Base-by-base conservation (phyloP, 208 protist species). In the Trypanosoma lewisi region DNA sequence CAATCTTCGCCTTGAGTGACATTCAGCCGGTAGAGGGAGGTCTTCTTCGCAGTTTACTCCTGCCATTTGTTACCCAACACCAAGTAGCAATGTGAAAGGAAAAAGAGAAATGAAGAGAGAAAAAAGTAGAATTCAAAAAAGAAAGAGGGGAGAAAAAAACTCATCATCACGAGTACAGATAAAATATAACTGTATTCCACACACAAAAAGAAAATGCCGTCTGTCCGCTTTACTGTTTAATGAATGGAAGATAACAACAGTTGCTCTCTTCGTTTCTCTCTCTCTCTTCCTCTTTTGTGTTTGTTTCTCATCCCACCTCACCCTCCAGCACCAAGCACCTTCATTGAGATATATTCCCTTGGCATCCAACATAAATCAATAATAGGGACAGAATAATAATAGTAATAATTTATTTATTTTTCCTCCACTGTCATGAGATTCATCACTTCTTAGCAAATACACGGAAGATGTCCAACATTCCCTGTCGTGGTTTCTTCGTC, bases 1-100 rank as follows among this genome's bases (percentile, higher is more conserved):
- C 88, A 12, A 94, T 66, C 56, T 94, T 94, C 11, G 77, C 47
- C 49, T 89, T 88, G 28, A 94, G 44, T 9, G 79, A 78, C 77
- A 88, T 86, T 17, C 17, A 37, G 14, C 3, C 25, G n/a, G 4
- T 30, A 25, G 4, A 30, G 11, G 1, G 12, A 31, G 1, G n/a
- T 11, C 19, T 49, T 9, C 25, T 17, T 1, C 23, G 25, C 9
- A 30, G 5, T 49, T 31, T 63, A 39, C 50, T n/a, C 28, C 50
- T 34, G 47, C 17, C 17, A 6, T 34, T 30, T n/a, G 47, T 31
- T 17, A 33, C 14, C 49, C 3, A 33, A 2, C 7, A 53, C 2
- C 49, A 41, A 54, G n/a, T 17, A 34, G 19, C 28, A 54, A 30
- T 17, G 5, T 8, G 0, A 34, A 36, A 7, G 49, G 19, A 2